Percentiles rank a stretch among this genome's conserved stretches.
phyloP scores from a whole-genome alignment of 352 stramenopile genomes.

The Globisporangium orthogonon region DNA sequence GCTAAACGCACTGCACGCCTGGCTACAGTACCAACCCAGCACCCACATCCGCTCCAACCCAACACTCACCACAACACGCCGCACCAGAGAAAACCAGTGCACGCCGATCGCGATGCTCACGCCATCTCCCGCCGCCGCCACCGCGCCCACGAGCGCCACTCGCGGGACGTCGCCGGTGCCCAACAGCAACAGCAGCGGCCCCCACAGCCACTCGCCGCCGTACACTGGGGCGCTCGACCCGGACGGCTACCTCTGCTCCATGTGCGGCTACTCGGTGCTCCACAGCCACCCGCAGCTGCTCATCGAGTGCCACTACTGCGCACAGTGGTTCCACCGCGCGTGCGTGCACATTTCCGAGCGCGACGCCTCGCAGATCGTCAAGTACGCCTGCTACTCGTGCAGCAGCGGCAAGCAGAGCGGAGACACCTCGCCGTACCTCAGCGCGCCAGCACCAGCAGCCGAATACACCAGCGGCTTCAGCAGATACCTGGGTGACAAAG shows the following conservation, averaged over 20 bases:
- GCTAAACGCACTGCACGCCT: no score
- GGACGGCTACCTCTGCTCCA: constrained; percentile 12
- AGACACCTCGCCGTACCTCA: not conserved
- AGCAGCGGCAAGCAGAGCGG: constrained; percentile 15
- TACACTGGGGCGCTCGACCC: not conserved
- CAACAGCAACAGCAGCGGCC: not conserved
- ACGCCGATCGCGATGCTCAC: constrained; percentile 11
- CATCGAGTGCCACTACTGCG: constrained; percentile 48
- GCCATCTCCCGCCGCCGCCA: not conserved
- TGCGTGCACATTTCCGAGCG: constrained; percentile 39
- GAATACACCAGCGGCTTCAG: constrained; percentile 6
- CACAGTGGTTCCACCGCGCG: constrained; percentile 44
- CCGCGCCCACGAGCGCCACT: not conserved
- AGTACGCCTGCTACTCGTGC: constrained; percentile 35
- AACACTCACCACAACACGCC: not conserved
- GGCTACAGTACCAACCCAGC: not conserved
- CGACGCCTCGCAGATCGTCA: constrained; percentile 39
- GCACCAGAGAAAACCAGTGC: not conserved
- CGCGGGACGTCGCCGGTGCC: not conserved
- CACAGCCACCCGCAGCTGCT: constrained; percentile 23
- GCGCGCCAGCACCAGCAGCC: not conserved
- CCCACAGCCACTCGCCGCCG: not conserved
- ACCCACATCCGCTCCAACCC: not conserved
- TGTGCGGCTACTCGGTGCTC: constrained; percentile 15
- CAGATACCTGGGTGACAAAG: constrained; percentile 1